Conservation (phyloP, 441 rosid species). For the Adansonia madagascariensis region DNA sequence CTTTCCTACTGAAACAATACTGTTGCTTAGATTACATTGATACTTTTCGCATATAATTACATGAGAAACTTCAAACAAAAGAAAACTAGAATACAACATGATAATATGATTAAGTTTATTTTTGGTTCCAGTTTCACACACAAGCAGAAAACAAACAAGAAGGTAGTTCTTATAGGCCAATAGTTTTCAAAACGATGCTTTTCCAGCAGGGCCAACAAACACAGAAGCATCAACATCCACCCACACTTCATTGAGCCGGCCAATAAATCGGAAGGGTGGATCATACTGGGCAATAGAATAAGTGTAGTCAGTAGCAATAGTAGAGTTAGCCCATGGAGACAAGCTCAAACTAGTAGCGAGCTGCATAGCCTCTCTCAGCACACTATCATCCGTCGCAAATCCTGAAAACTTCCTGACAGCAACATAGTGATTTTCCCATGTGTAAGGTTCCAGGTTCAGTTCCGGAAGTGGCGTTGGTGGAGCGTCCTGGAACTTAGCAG, state of each 20-base stretch:
- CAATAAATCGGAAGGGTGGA: slow-evolving; percentile 58
- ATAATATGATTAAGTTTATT: not conserved
- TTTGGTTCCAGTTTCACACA: not conserved
- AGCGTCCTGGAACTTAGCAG: slow-evolving; percentile 55
- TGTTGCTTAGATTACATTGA: not conserved
- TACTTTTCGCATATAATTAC: not conserved
- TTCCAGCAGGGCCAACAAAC: slow-evolving; percentile 21
- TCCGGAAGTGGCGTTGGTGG: slow-evolving; percentile 65
- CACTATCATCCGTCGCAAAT: slow-evolving; percentile 51
- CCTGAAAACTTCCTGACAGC: slow-evolving; percentile 74
- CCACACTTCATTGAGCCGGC: slow-evolving; percentile 73
- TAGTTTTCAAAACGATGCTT: slow-evolving; percentile 3
- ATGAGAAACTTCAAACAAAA: not conserved
- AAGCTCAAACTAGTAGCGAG: slow-evolving; percentile 63
- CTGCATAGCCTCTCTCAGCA: slow-evolving; percentile 52
- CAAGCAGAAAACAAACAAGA: not conserved
- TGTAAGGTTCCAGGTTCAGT: slow-evolving; percentile 50
- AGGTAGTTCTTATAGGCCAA: not conserved
- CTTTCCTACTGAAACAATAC: not conserved
- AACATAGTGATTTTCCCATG: slow-evolving; percentile 51
- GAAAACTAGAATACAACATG: not conserved
- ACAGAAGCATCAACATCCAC: slow-evolving; percentile 49
- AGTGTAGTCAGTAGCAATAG: slow-evolving; percentile 44
- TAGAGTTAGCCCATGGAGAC: slow-evolving; percentile 58
- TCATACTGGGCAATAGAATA: slow-evolving; percentile 72